Base-by-base conservation (phyloP, 2,329 filamentous ascomycete genomes). In the Xylogone sp. region DNA sequence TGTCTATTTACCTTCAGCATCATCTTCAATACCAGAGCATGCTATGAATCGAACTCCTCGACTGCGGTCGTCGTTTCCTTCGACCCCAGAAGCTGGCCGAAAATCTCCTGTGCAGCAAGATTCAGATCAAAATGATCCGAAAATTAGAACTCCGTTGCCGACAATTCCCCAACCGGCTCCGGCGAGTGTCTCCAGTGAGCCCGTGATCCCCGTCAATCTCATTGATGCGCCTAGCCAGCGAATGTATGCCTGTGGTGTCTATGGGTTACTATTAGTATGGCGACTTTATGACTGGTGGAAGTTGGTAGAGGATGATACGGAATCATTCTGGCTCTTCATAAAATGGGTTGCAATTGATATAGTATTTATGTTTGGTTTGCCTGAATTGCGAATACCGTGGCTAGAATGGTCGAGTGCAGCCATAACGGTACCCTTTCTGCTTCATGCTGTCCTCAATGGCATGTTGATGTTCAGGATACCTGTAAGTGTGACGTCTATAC, bases 321-420 rank as follows among this genome's bases (percentile, higher is more conserved):
- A 90, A 63, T 96, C 92, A n/a, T 86, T 94, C 55, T 88, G 84
- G 80, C 79, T 93, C 46, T 97, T 97, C 66, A 74, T 96, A 64
- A 99, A 97, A 79, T 99, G 94, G 94, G 81, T 89, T 56, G 77
- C 84, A 52, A 82, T 99, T 56, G 94, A 99, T 71, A 87, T 88
- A 54, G 71, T 87, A 21, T 97, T 92, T 68, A 76, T 97, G 56
- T 96, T 95, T 68, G 88, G 88, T 7, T 73, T 99, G 49, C 93
- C 95, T 18, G 82, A 88, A 59, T 70, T 99, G 62, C 84, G 89
- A 67, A 96, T 99, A 78, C 94, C 94, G 53, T 99, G 94, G 95
- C 77, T 99, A 53, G 91, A 97, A 74, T 90, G 93, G 75, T 90
- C 89, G 43, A 88, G 89, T 63, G 79, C 82, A 31, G 84, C 84